Conservation (phyloP, 2,329 filamentous ascomycete species). For the Atkinsonella texensis region DNA sequence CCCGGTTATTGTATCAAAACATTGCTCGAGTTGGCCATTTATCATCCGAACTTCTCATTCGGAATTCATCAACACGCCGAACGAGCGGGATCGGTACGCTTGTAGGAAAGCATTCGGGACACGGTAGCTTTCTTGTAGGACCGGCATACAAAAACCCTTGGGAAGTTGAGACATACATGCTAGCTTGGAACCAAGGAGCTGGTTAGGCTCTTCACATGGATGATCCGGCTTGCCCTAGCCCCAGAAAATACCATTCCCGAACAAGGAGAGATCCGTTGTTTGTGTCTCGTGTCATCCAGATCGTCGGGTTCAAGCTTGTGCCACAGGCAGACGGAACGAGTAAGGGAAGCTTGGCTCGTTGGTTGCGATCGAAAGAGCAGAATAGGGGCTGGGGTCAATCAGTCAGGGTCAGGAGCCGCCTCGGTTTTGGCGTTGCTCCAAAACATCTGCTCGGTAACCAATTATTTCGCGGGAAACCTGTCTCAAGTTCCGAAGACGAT, state of each 20-base stretch:
- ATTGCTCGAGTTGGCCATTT: neutral
- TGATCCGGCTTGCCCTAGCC: neutral
- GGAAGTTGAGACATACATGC: neutral
- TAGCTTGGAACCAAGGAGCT: neutral
- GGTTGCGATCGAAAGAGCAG: neutral
- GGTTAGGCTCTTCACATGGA: neutral
- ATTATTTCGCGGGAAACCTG: constrained; percentile 5
- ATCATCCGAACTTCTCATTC: neutral
- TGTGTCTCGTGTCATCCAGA: constrained; percentile 6
- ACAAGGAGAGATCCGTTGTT: neutral
- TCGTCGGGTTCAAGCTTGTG: constrained; percentile 1
- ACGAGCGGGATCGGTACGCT: constrained; percentile 1
- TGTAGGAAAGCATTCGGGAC: too few relatives aligned
- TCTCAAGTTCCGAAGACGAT: constrained; percentile 2
- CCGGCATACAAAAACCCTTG: neutral
- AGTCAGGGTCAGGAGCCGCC: constrained; percentile 1
- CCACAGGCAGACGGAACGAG: neutral
- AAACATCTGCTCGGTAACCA: constrained; percentile 6
- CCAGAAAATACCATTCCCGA: neutral
- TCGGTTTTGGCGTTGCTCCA: constrained; percentile 8
- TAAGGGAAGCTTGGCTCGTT: neutral
- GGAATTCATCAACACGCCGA: constrained; percentile 4
- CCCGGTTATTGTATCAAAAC: neutral
- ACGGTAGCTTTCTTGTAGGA: neutral
- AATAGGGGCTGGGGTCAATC: neutral